Percentiles rank a stretch among this genome's conserved stretches.
Conservation (phyloP, 306 rosid species). For the Styphnolobium japonicum region DNA sequence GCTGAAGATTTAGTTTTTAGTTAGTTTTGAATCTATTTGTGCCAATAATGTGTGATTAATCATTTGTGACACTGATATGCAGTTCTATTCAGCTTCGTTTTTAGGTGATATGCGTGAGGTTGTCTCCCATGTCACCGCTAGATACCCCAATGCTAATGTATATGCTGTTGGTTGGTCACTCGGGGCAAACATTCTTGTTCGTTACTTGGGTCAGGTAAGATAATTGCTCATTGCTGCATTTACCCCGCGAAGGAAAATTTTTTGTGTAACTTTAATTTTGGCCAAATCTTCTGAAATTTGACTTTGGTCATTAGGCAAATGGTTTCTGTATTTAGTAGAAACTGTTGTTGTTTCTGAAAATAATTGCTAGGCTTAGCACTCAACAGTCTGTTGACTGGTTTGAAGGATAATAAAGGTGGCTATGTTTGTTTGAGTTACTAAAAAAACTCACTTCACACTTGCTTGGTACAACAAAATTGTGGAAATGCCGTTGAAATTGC, state of each 20-base stretch:
- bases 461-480: background rate
- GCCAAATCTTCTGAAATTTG: background rate
- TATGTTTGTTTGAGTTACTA: background rate
- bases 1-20: background rate
- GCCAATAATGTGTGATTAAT: background rate
- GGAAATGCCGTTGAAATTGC: background rate
- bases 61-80: conserved; percentile 45
- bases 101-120: conserved; percentile 82
- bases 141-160: conserved; percentile 71
- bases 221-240: background rate
- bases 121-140: conserved; percentile 63
- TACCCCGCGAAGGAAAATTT: background rate
- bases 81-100: conserved; percentile 98
- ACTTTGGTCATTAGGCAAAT: background rate
- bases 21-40: background rate
- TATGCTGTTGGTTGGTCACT: conserved; percentile 97
- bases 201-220: conserved; percentile 81
- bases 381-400: background rate
- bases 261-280: background rate
- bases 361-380: background rate
- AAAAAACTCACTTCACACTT: background rate
- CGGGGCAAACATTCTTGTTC: conserved; percentile 95
- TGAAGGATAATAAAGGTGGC: background rate
- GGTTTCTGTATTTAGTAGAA: background rate
- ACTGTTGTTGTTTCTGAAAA: background rate